phyloP scores from a whole-genome alignment of 352 stramenopile species.

The Phytopythium ostracodes region DNA sequence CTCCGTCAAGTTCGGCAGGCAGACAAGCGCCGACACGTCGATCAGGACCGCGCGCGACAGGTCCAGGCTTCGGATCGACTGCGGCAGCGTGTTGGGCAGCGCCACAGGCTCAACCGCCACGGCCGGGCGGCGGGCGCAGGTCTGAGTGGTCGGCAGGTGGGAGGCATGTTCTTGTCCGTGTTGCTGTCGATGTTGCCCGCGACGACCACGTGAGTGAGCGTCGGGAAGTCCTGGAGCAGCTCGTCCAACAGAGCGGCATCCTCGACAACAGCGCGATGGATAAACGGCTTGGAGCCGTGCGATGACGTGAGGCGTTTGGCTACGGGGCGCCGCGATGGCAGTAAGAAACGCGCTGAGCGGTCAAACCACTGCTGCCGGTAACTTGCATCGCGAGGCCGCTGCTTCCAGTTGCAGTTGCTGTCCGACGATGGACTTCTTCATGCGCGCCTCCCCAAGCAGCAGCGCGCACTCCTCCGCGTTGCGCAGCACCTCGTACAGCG shows the following conservation, averaged over 20 bases:
- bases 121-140: not conserved
- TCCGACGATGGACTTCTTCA: not conserved
- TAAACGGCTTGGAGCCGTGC: not conserved
- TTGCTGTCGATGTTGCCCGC: not conserved
- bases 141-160: not conserved
- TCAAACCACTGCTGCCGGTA: not conserved
- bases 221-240: not conserved
- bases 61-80: not conserved
- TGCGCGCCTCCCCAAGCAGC: conserved; percentile 20
- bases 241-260: not conserved
- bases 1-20: not conserved
- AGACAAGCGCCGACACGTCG: not conserved
- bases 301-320: not conserved
- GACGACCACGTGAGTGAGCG: not conserved
- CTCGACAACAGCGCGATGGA: not conserved
- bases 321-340: not conserved
- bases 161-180: not conserved
- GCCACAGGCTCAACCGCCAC: not conserved
- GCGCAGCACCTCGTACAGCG: conserved; percentile 32
- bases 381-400: not conserved
- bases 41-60: not conserved
- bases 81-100: not conserved
- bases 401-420: not conserved
- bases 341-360: not conserved
- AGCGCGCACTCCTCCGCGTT: conserved; percentile 26